These are phyloP conservation scores for Pleurotus sapidus DNA, from an alignment of 768 basidiomycete genomes.

Conservation along the genomic window DNA sequence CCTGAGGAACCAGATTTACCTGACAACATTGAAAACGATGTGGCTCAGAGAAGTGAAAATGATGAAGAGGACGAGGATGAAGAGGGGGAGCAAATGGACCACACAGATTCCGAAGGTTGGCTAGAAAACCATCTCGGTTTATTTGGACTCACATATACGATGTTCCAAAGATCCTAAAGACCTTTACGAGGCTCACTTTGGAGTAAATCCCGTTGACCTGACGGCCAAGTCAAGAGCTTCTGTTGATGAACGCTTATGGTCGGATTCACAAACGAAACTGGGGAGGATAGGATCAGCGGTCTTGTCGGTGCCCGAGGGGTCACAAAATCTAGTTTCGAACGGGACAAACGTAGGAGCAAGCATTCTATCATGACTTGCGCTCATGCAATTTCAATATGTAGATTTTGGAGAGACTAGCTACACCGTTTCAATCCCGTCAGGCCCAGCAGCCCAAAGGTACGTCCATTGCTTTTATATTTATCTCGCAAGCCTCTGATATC, in stretches of 20 bases:
- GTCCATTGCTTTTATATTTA: background rate
- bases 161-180: constrained; percentile 24
- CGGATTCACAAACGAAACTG: constrained; percentile 37
- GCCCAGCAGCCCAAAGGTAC: constrained; percentile 52
- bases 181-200: constrained; percentile 76
- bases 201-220: constrained; percentile 49
- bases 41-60: constrained; percentile 16
- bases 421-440: constrained; percentile 53
- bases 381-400: constrained; percentile 17
- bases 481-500: constrained; percentile 1
- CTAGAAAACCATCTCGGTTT: background rate
- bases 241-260: constrained; percentile 61
- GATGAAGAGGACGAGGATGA: constrained; percentile 15
- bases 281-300: constrained; percentile 61
- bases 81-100: constrained; percentile 19
- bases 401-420: constrained; percentile 56
- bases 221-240: constrained; percentile 45
- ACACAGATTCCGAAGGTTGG: constrained; percentile 25
- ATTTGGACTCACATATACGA: no score
- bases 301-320: constrained; percentile 44
- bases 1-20: constrained; percentile 16
- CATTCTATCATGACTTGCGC: background rate
- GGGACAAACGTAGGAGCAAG: constrained; percentile 31
- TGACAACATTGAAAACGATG: constrained; percentile 11
- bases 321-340: constrained; percentile 23